Evolutionary conservation across 2,329 filamentous ascomycete species (phyloP), one percentile per base, ranked within the genome.

Genomic region (Ophiocordyceps robertsii): DNA sequence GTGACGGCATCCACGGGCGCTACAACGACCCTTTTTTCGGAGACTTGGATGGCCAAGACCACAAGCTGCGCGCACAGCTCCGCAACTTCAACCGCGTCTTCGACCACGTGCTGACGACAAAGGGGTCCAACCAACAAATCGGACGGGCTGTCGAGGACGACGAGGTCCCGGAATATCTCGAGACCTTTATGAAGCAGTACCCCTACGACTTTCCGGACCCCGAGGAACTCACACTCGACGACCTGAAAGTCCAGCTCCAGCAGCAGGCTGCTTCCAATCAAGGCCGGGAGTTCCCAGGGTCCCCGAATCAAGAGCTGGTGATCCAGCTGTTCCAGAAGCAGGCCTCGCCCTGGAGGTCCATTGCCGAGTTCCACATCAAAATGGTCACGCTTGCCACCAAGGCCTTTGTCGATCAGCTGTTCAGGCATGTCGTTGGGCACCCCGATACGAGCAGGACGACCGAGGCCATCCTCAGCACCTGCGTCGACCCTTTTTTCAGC

Each of bases 301-400:
- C 54, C 0, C 51, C 58, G 0, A 69, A 64, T 33, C 52, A 52
- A 13, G 54, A 60, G 0, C 52, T 69, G 4, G 60, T 54, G 0
- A 50, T 65, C 3, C 52, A 61, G 29, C 48, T 70, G 1, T 70
- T 71, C 47, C 56, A 58, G 24, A 50, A 53, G 8, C 62, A 68
- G 29, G 51, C 61, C 0, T 37, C 45, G 6, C 63, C 61, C 0
- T 71, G 67, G 68, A 50, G 56, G 9, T 24, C 8, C 0, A 64
- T 70, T 21, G 56, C 66, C 1, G 41, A 53, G 17, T 48, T 48
- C 3, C 64, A 70, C 43, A 19, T 70, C 6, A 38, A 54, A 0
- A 46, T 57, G 0, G 54, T 65, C 7, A 46, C 56, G 0, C 35
- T 47, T 0, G 46, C 55, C 4, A 46, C 54, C 12, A 61, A 61